Evolutionary conservation across 306 rosid genomes (phyloP).

Genomic region (Acacia crassicarpa): DNA sequence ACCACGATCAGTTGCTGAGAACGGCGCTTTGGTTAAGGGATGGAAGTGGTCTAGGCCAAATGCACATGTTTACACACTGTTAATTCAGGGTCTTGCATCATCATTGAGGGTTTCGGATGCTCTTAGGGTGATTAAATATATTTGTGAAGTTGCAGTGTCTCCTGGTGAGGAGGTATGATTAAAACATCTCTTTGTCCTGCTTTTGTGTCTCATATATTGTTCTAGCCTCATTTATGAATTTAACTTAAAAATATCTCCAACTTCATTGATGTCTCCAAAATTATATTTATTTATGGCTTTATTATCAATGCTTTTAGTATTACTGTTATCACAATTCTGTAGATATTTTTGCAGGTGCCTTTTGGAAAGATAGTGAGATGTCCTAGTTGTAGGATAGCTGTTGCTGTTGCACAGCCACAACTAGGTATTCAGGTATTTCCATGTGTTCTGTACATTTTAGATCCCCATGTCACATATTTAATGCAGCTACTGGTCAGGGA

Average conservation of each 20-base stretch:
- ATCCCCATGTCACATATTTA: neutral
- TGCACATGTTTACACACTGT: slow-evolving; percentile 43
- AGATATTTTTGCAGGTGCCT: slow-evolving; percentile 60
- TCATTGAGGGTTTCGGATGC: slow-evolving; percentile 91
- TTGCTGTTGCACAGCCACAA: slow-evolving; percentile 94
- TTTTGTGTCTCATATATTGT: neutral
- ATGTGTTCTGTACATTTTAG: neutral
- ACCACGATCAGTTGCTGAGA: slow-evolving; percentile 49
- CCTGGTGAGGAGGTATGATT: slow-evolving; percentile 84
- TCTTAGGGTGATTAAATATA: slow-evolving; percentile 62
- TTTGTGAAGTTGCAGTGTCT: slow-evolving; percentile 83
- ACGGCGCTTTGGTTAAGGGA: slow-evolving; percentile 51
- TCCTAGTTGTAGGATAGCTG: slow-evolving; percentile 84
- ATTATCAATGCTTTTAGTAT: neutral
- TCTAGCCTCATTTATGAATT: neutral
- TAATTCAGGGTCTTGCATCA: slow-evolving; percentile 65
- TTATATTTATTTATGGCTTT: neutral
- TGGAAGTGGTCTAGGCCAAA: slow-evolving; percentile 94
- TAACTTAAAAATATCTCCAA: neutral
- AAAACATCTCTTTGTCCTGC: neutral
- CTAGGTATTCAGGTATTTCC: slow-evolving; percentile 88
- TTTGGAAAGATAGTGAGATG: slow-evolving; percentile 94
- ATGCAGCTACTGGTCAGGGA: neutral
- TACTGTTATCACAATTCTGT: slow-evolving; percentile 8
- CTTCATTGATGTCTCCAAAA: slow-evolving; percentile 13